Base-by-base conservation (phyloP, 768 basidiomycete species). In the Boletus speciosus region DNA sequence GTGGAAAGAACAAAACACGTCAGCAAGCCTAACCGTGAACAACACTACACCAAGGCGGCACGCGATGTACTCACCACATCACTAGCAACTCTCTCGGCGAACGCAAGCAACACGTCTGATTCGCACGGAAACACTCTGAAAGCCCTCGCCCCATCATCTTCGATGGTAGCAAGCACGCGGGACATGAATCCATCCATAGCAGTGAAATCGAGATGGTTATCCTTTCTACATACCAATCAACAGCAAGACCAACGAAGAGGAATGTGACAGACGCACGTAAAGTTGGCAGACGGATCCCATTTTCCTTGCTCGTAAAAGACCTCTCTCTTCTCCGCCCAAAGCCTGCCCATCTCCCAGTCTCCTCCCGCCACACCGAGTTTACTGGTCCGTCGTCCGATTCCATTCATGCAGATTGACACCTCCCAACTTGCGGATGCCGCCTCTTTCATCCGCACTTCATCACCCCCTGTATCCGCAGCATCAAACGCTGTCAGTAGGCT, bases 321-420 rank as follows among this genome's bases (percentile, higher is more conserved):
- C 68, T 96, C 94, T 42, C 89, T 76, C 74, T 96, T 95, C 72
- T 99, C 95, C 1, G 90, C 86, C 92, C 96, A 99, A 16, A 95
- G 86, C 59, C 92, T 87, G 1, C 91, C 91, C 77, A 97, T 84
- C 71, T 96, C 95, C 91, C 91, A 95, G 53, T 92, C 88, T 11
- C 47, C 55, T 23, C 36, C 44, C 1, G 48, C 6, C 1, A 47
- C 52, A 16, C 57, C 27, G 3, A 47, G 35, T 35, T 52, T 61
- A 11, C 38, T 10, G n/a, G 15, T 12, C 34, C 47, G 54, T 27
- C 48, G 55, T 8, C 52, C 70, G 34, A 62, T 69, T 44, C 75
- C 71, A 51, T 79, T 78, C 51, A 56, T 52, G 42, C 61, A 63
- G 37, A 78, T 70, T 81, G 86, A 89, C 0, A 97, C 82, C 57